Base-by-base conservation (phyloP, 2,329 filamentous ascomycete species). In the Pseudopyricularia javanii region DNA sequence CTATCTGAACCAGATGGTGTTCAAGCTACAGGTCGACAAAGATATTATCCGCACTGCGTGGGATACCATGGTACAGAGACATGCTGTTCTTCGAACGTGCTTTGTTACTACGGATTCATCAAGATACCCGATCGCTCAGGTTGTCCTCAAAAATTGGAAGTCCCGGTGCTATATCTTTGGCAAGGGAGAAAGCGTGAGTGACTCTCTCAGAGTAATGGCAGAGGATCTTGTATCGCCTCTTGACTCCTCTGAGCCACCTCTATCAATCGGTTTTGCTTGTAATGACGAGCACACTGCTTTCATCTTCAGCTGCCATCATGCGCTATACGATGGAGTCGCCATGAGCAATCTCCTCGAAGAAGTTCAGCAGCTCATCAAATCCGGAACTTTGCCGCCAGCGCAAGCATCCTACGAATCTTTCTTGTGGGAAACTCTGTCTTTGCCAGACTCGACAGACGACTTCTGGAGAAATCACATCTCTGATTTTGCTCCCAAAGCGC, bases 261-360 rank as follows among this genome's bases (percentile, higher is more conserved):
- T 74, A 11, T 76, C 70, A 4, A 67, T 75, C 50, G 73, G 70
- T 0, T 51, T 73, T 0, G 65, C 80, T 22, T 57, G 58, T 9
- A 59, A 65, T 3, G 49, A 56, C 1, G 59, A 60, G 6, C 62
- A 59, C 0, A 61, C 56, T 0, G 50, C 54, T 0, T 74, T 73
- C 45, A 59, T 75, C 1, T 75, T 75, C 49, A 65, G 73, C 35
- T 82, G 71, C 59, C 90, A 95, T 60, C 91, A 96, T 67, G 87
- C 88, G 2, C 70, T 95, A 1, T 95, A 95, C 60, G 91, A 96
- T 66, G 91, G 86, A 0, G 81, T 85, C 34, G 88, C 89, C 0
- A 85, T 95, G 61, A 70, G 75, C 1, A 72, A 74, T 8, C 70
- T 96, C 0, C 74, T 91, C 24, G 66, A 77, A 0, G 90, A 95